phyloP scores from a whole-genome alignment of 208 protist species.

The Lotmaria passim region DNA sequence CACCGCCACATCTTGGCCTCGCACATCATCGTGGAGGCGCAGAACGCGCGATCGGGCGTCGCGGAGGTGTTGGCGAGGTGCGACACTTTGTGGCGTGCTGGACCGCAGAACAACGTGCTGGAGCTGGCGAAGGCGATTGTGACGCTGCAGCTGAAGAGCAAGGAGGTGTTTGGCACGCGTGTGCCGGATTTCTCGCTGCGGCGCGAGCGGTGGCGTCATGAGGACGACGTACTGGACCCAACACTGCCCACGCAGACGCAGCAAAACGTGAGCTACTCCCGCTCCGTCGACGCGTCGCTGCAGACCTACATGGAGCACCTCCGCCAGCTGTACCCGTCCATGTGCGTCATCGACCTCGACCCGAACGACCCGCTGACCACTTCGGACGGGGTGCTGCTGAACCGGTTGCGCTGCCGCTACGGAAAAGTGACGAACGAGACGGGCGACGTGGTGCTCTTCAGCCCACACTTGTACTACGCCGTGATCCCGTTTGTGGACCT shows the following conservation, averaged over 20 bases:
- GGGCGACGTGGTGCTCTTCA: conserved; percentile 53
- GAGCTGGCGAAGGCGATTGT: conserved; percentile 72
- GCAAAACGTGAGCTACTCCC: conserved; percentile 37
- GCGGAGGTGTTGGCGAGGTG: conserved; percentile 64
- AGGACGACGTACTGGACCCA: conserved; percentile 78
- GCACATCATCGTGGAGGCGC: conserved; percentile 83
- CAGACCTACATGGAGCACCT: conserved; percentile 73
- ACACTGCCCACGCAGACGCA: conserved; percentile 47
- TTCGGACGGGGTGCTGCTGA: conserved; percentile 68
- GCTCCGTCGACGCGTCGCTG: conserved; percentile 59
- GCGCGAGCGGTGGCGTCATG: conserved; percentile 55
- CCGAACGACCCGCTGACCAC: conserved; percentile 55
- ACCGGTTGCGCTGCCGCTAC: conserved; percentile 83
- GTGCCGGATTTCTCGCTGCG: conserved; percentile 83
- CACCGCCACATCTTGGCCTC: conserved; percentile 72
- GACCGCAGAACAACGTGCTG: conserved; percentile 44
- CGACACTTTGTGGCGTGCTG: conserved; percentile 55
- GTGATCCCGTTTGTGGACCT: conserved; percentile 65
- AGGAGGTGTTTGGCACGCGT: conserved; percentile 79
- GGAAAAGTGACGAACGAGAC: conserved; percentile 70
- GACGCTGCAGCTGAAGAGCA: conserved; percentile 77
- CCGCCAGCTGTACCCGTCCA: conserved; percentile 55
- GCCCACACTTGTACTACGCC: conserved; percentile 73
- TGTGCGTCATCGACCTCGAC: conserved; percentile 80
- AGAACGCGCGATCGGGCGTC: conserved; percentile 72